phyloP scores from a whole-genome alignment of 768 basidiomycete species.

The Suillus fuscotomentosus region DNA sequence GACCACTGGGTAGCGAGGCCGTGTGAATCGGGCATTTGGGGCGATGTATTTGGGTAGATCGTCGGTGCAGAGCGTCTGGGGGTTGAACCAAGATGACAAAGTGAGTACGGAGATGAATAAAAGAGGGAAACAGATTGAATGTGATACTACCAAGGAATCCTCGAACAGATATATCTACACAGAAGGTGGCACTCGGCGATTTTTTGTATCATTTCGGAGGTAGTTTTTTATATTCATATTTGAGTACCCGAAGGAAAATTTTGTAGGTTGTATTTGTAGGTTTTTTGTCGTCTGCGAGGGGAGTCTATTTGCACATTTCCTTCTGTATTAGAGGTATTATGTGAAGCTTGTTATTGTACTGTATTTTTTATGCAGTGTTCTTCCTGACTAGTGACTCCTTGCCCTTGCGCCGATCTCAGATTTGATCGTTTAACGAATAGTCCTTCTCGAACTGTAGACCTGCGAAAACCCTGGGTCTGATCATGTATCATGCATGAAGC shows the following conservation, averaged over 20 bases:
- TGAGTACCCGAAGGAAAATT: not conserved
- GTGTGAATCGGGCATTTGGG: not conserved
- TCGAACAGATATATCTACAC: not conserved
- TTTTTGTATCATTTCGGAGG: not conserved
- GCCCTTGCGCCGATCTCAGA: not conserved
- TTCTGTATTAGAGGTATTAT: not conserved
- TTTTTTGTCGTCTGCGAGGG: not conserved
- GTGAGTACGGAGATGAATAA: not conserved
- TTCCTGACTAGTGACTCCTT: not conserved
- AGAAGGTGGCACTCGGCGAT: no score
- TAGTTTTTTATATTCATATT: not conserved
- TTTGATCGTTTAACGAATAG: not conserved
- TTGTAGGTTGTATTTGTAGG: not conserved
- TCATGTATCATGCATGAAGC: not conserved
- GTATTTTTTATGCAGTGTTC: not conserved
- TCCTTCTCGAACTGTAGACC: not conserved
- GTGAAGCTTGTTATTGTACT: not conserved
- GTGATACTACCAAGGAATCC: not conserved
- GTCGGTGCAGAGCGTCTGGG: not conserved
- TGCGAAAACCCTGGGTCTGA: not conserved
- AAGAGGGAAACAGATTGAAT: not conserved
- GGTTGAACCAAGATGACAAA: not conserved
- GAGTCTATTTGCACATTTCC: not conserved
- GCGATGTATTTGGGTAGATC: not conserved
- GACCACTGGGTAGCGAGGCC: not conserved